Evolutionary conservation across 345 rosid species (phyloP), one percentile per base, ranked within the genome.

Genomic region (Sonneratia alba): DNA sequence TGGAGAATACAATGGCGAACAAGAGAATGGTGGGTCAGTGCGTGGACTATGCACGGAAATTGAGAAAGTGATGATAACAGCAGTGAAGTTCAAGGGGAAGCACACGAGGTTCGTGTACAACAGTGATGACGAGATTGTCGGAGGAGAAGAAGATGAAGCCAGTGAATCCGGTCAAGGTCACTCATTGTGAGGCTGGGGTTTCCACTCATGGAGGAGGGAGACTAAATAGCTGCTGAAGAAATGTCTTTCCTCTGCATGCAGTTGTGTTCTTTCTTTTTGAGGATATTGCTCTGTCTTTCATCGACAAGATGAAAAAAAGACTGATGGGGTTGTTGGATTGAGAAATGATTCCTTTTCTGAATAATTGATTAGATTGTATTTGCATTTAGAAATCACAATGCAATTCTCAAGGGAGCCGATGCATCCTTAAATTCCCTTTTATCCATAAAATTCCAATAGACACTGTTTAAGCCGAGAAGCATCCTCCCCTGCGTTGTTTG

Each of bases 121-220:
- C 82, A 90, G 91, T 77, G 96, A 94, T 13, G 92, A 79, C 62
- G 97, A 90, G 48, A 81, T 87, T n/a, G 83, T 81, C 11, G 69
- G 21, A 62, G 18, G 18, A 8, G 34, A 22, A 4, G 62, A 56
- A 10, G 63, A 22, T 47, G 51, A 47, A 47, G 15, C 13, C 9
- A 10, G 51, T 47, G 51, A 47, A 47, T 27, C 32, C 32, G 32
- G 32, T 27, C 32, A 27, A 27, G 32, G 32, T 27, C 32, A 27
- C 32, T 27, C 43, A 40, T 40, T 40, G 43, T 40, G 43, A 40
- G 43, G 43, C 76, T 90, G 96, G 91, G 0, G 59, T 84, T 71
- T 92, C 93, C 38, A 85, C 96, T 51, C 92, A 93, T 27, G 32
- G 32, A 27, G 32, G 32, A 27, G 32, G 32, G 32, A 27, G 32